Conservation (phyloP, 805 yeast genomes). For the Cyberlindnera samutprakarnensis region DNA sequence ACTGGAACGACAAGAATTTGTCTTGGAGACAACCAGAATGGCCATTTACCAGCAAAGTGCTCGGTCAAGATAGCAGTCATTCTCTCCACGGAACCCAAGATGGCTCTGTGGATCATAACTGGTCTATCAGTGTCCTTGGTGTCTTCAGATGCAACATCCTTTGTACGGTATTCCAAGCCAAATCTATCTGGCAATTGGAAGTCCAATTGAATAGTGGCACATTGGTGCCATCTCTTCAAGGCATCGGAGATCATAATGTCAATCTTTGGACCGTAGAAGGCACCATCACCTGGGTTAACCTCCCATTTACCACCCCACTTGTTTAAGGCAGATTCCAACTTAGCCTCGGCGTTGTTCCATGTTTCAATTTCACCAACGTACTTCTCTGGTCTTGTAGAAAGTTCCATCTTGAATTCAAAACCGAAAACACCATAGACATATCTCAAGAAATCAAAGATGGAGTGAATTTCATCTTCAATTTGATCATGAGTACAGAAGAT, state of each 20-base stretch:
- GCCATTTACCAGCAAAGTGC: constrained; percentile 99
- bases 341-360: constrained; percentile 88
- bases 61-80: constrained; percentile 98
- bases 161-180: constrained; percentile 78
- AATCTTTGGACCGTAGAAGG: constrained; percentile 91
- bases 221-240: constrained; percentile 93
- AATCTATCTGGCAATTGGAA: constrained; percentile 97
- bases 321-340: constrained; percentile 75
- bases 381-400: constrained; percentile 96
- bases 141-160: constrained; percentile 40
- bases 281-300: constrained; percentile 96
- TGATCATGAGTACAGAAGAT: constrained; percentile 93
- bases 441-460: constrained; percentile 79
- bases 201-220: constrained; percentile 98
- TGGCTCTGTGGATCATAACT: constrained; percentile 99
- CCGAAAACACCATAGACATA: constrained; percentile 88
- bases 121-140: constrained; percentile 69
- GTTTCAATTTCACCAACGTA: constrained; percentile 90
- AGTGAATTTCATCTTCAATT: constrained; percentile 77
- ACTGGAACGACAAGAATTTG: constrained; percentile 95
- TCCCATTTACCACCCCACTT: constrained; percentile 90
- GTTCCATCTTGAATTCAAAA: constrained; percentile 92
- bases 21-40: constrained; percentile 99
- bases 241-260: constrained; percentile 96
- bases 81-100: constrained; percentile 96